Percentiles rank a stretch among this genome's conserved stretches.
These are phyloP conservation scores for Cenchrus fungigraminus DNA, from an alignment of 176 grass and related monocot genomes.

Conservation along the genomic window DNA sequence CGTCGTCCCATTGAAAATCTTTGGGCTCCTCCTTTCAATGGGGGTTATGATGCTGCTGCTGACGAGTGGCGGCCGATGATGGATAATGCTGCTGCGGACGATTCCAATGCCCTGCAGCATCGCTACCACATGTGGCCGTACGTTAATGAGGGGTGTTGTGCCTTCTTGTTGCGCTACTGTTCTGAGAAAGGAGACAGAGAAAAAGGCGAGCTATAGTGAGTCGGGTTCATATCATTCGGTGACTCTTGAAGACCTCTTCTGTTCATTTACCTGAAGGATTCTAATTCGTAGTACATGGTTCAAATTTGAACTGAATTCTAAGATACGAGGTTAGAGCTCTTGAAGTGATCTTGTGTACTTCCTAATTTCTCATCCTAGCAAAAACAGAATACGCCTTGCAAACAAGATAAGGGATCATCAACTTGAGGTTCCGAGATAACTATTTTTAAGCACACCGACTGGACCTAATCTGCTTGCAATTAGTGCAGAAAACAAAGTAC, in stretches of 20 bases:
- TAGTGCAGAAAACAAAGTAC: not conserved
- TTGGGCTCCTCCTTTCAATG: not conserved
- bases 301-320: no score
- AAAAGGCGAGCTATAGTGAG: not conserved
- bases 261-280: not conserved
- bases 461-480: not conserved
- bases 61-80: not conserved
- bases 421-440: not conserved
- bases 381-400: no score
- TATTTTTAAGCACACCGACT: not conserved
- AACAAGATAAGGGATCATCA: not conserved
- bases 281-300: not conserved
- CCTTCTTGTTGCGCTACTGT: not conserved
- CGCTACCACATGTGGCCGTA: not conserved
- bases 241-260: not conserved
- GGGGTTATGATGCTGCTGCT: constrained; percentile 1
- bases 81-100: not conserved
- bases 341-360: no score
- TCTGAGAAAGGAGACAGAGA: not conserved
- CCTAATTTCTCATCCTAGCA: no score
- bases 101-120: not conserved
- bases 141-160: not conserved
- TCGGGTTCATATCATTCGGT: not conserved
- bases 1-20: not conserved
- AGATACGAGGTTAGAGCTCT: no score